Percentiles rank a stretch among this genome's conserved stretches.
These are phyloP conservation scores for Chlorociboria aeruginascens DNA, from an alignment of 495 filamentous ascomycete species.

Conservation along the genomic window DNA sequence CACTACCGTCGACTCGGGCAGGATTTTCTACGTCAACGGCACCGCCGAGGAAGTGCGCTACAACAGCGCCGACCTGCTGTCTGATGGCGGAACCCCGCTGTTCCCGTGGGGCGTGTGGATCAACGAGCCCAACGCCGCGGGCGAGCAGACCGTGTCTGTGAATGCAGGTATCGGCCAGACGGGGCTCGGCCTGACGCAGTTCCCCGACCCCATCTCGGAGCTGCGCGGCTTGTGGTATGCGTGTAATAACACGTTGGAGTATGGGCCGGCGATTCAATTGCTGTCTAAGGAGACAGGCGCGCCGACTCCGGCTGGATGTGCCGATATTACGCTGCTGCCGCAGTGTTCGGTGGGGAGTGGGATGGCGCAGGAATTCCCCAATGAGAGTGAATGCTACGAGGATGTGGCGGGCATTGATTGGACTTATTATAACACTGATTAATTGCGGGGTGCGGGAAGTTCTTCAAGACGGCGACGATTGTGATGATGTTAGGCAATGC, in stretches of 20 bases:
- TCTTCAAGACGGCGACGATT: too few relatives aligned
- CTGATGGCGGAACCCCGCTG: constrained; percentile 22
- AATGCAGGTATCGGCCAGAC: constrained; percentile 18
- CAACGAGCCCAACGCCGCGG: constrained; percentile 9
- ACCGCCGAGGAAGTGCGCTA: constrained; percentile 16
- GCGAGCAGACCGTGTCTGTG: constrained; percentile 16
- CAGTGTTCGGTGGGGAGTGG: constrained; percentile 19
- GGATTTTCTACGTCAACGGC: constrained; percentile 27
- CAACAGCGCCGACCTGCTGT: constrained; percentile 17
- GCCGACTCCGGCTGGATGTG: constrained; percentile 16
- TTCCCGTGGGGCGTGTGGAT: constrained; percentile 20
- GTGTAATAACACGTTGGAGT: constrained; percentile 19
- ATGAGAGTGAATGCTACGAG: constrained; percentile 15
- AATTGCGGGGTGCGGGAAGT: neutral
- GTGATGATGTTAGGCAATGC: too few relatives aligned
- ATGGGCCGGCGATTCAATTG: constrained; percentile 9
- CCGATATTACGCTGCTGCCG: constrained; percentile 18
- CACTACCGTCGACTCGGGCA: constrained; percentile 8
- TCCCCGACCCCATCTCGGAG: constrained; percentile 7
- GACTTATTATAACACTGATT: constrained; percentile 8
- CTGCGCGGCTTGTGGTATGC: constrained; percentile 18
- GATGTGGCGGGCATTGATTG: constrained; percentile 19
- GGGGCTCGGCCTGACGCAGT: constrained; percentile 7
- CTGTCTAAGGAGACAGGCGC: constrained; percentile 4
- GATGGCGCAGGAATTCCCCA: constrained; percentile 20